Percentiles rank a stretch among this genome's conserved stretches.
These are phyloP conservation scores for Coemansia sp. DNA, from an alignment of 192 early-diverging fungal species.

Conservation along the genomic window DNA sequence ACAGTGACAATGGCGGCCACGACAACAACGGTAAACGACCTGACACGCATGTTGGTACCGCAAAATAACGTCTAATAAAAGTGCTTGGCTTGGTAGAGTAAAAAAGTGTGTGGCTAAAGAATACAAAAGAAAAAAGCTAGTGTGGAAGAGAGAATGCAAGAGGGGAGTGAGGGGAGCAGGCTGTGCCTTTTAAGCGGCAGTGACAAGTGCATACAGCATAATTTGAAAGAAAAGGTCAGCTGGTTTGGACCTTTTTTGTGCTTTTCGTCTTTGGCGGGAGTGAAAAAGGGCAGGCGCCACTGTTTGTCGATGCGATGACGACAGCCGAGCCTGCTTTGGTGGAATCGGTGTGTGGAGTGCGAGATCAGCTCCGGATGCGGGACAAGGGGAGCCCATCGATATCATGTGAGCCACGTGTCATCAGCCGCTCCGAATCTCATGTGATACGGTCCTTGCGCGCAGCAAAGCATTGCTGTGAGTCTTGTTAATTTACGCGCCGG, in stretches of 20 bases:
- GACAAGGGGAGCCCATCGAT: constrained; percentile 7
- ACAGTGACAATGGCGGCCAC: constrained; percentile 36
- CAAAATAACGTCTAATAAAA: too few species aligned
- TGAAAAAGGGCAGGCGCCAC: background rate
- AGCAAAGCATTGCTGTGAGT: background rate
- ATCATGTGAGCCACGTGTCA: constrained; percentile 3
- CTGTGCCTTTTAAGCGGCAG: constrained; percentile 3
- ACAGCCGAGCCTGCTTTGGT: background rate
- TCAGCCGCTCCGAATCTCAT: background rate
- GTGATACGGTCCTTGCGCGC: background rate
- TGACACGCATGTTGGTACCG: constrained; percentile 24
- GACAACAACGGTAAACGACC: constrained; percentile 38
- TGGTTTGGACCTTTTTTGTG: background rate
- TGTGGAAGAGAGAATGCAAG: constrained; percentile 16
- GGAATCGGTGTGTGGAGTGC: background rate
- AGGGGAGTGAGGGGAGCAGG: background rate
- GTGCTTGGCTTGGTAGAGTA: background rate
- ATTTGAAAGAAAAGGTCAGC: background rate
- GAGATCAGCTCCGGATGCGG: background rate
- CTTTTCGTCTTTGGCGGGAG: background rate
- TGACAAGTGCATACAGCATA: constrained; percentile 3
- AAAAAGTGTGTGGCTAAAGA: background rate
- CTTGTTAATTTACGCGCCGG: background rate
- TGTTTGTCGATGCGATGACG: background rate
- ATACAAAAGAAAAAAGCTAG: constrained; percentile 13